Evolutionary conservation across 306 rosid species (phyloP).

Genomic region (Delonix regia): DNA sequence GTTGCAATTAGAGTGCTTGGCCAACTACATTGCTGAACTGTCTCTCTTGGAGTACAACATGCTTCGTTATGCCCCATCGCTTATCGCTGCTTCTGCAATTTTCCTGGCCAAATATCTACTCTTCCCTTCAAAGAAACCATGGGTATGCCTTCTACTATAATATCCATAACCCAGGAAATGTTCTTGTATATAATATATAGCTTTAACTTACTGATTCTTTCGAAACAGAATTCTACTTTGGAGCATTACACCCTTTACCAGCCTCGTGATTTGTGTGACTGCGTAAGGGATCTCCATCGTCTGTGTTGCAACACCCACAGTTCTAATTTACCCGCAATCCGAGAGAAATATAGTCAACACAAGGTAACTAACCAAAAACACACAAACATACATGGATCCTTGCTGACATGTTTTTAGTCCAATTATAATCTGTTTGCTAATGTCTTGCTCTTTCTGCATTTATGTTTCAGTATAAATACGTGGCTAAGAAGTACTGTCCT

Average conservation of each 20-base stretch:
- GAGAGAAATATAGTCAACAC: slow-evolving; percentile 80
- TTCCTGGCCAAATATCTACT: slow-evolving; percentile 80
- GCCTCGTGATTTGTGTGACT: slow-evolving; percentile 66
- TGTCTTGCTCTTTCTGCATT: background rate
- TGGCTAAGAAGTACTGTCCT: slow-evolving; percentile 78
- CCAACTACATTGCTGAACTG: slow-evolving; percentile 82
- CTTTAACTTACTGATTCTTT: slow-evolving; percentile 14
- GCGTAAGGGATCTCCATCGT: slow-evolving; percentile 71
- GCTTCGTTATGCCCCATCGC: slow-evolving; percentile 85
- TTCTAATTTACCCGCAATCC: slow-evolving; percentile 64
- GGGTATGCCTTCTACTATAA: slow-evolving; percentile 70
- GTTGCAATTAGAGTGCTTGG: slow-evolving; percentile 85
- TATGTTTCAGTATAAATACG: slow-evolving; percentile 81
- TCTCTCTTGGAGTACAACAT: slow-evolving; percentile 87
- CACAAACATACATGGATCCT: background rate
- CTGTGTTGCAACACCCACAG: slow-evolving; percentile 49
- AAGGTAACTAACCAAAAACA: slow-evolving; percentile 55
- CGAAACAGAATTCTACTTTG: slow-evolving; percentile 64
- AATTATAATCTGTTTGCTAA: background rate
- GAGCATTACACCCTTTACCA: slow-evolving; percentile 66
- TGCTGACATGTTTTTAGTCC: background rate
- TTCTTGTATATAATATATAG: background rate
- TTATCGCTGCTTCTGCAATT: slow-evolving; percentile 83
- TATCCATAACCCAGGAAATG: no score
- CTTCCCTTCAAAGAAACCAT: slow-evolving; percentile 73